These are phyloP conservation scores for Xanthoconium stramineum DNA, from an alignment of 768 basidiomycete species.

Conservation along the genomic window DNA sequence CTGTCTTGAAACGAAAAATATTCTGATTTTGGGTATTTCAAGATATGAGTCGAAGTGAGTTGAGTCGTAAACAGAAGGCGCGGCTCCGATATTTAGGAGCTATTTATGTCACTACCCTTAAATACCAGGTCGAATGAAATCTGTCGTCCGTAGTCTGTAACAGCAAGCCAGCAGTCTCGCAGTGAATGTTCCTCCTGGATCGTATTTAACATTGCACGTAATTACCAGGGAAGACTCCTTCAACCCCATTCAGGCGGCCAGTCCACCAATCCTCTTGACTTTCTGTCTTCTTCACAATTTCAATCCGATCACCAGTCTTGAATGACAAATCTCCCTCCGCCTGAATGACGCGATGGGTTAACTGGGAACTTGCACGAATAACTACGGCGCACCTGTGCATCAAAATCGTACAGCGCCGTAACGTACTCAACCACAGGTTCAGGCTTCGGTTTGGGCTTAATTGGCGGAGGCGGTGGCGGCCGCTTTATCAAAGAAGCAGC, in stretches of 20 bases:
- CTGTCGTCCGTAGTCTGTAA: neutral
- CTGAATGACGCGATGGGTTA: slow-evolving; percentile 31
- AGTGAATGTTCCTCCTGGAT: neutral
- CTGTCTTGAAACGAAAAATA: neutral
- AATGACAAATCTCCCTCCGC: slow-evolving; percentile 93
- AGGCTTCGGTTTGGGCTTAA: slow-evolving; percentile 84
- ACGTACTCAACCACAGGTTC: slow-evolving; percentile 68
- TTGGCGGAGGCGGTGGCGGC: slow-evolving; percentile 88
- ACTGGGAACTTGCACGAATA: neutral
- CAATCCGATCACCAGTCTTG: slow-evolving; percentile 84
- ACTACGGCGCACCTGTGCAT: slow-evolving; percentile 62
- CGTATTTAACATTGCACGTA: slow-evolving; percentile 27
- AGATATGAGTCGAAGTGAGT: neutral
- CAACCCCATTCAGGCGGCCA: slow-evolving; percentile 72
- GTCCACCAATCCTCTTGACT: slow-evolving; percentile 98
- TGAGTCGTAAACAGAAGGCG: neutral
- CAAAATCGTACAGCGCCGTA: slow-evolving; percentile 92
- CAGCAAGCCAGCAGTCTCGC: neutral
- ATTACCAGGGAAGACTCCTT: slow-evolving; percentile 89
- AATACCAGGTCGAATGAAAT: neutral
- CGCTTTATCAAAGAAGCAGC: slow-evolving; percentile 49
- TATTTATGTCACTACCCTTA: slow-evolving; percentile 5
- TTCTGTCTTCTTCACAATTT: slow-evolving; percentile 77
- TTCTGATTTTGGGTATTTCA: neutral
- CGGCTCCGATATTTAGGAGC: slow-evolving; percentile 17